Conservation (phyloP, 371 early-diverging fungal species). For the Umbelopsis sp. region DNA sequence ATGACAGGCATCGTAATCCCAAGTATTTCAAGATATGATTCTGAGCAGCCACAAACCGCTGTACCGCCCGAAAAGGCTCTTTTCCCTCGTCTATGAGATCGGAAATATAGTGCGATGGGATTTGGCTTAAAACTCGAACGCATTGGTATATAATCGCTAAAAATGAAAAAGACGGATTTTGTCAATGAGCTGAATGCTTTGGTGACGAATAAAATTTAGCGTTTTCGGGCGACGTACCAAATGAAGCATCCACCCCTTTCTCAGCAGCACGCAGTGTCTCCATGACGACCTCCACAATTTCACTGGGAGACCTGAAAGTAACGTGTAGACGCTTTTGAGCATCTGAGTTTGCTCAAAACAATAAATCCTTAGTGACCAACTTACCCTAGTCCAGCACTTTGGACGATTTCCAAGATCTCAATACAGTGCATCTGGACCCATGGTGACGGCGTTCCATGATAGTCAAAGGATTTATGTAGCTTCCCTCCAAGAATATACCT, state of each 20-base stretch:
- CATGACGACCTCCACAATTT: slow-evolving; percentile 29
- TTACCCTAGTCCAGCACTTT: slow-evolving; percentile 41
- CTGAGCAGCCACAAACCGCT: slow-evolving; percentile 31
- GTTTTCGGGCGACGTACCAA: slow-evolving; percentile 35
- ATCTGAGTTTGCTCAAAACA: too few species aligned
- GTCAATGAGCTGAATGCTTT: not conserved
- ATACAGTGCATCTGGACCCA: slow-evolving; percentile 56
- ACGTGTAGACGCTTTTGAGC: too few species aligned
- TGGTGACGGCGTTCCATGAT: slow-evolving; percentile 59
- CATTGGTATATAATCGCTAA: slow-evolving; percentile 52
- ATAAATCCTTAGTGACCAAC: not conserved
- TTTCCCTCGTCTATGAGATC: slow-evolving; percentile 10
- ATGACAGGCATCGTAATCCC: slow-evolving; percentile 37
- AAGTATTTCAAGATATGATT: slow-evolving; percentile 54
- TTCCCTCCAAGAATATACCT: slow-evolving; percentile 43
- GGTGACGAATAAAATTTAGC: not conserved
- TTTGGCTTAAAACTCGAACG: slow-evolving; percentile 32
- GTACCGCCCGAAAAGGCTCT: slow-evolving; percentile 36
- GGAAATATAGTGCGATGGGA: slow-evolving; percentile 24
- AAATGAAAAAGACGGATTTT: not conserved
- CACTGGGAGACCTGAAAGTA: slow-evolving; percentile 31
- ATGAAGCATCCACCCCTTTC: slow-evolving; percentile 53
- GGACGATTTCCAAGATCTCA: slow-evolving; percentile 34
- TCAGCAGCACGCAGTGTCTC: slow-evolving; percentile 37
- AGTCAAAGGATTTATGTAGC: slow-evolving; percentile 41